phyloP scores from a whole-genome alignment of 2,329 filamentous ascomycete genomes.

The Colletotrichum endophyticum region DNA sequence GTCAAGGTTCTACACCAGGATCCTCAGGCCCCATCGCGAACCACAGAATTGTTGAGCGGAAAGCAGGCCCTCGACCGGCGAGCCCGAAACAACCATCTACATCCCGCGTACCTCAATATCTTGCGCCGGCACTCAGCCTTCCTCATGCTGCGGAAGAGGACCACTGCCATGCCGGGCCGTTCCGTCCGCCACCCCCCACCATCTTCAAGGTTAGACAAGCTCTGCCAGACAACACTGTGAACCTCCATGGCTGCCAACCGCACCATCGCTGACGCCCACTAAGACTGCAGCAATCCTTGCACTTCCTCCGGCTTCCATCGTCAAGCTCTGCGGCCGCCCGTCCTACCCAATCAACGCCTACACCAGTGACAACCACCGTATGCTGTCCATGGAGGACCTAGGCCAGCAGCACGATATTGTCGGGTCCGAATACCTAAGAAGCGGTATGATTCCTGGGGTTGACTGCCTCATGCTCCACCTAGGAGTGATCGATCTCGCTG shows the following conservation, averaged over 20 bases:
- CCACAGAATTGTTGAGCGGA: background rate
- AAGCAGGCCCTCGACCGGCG: background rate
- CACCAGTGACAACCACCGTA: background rate
- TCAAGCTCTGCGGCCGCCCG: background rate
- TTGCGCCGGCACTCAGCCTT: background rate
- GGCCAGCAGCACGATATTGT: background rate
- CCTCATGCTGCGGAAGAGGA: background rate
- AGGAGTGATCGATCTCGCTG: background rate
- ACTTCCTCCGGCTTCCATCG: background rate
- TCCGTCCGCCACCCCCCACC: too few species aligned
- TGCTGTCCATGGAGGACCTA: background rate
- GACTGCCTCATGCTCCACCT: background rate
- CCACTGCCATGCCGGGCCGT: background rate
- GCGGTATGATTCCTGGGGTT: background rate
- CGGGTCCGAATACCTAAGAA: background rate
- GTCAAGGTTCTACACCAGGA: background rate
- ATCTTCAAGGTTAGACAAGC: too few species aligned
- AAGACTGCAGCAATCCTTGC: background rate
- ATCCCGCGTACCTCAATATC: background rate
- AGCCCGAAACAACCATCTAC: background rate
- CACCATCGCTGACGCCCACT: background rate
- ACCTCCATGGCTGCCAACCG: background rate
- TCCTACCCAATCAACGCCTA: background rate
- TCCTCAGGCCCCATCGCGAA: background rate
- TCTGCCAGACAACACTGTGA: too few species aligned